phyloP scores from a whole-genome alignment of 495 filamentous ascomycete species.

The Tuber umbilicatum region DNA sequence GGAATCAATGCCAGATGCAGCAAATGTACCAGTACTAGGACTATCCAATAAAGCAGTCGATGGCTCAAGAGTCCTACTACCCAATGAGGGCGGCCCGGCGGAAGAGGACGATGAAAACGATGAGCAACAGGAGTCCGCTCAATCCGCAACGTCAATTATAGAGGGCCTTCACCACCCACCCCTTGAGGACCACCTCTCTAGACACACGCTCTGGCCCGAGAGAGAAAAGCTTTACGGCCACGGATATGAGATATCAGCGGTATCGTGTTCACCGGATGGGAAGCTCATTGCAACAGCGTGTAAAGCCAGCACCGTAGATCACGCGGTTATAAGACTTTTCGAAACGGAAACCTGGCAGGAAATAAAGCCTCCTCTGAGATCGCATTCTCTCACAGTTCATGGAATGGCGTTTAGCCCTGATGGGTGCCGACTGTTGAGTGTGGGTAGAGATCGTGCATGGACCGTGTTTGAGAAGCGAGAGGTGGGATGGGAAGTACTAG shows the following conservation, averaged over 20 bases:
- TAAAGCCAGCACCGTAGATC: slow-evolving; percentile 82
- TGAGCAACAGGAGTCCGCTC: slow-evolving; percentile 35
- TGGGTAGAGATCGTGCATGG: slow-evolving; percentile 89
- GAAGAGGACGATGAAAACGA: slow-evolving; percentile 47
- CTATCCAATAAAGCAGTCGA: slow-evolving; percentile 91
- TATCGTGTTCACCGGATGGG: slow-evolving; percentile 71
- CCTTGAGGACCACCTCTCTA: slow-evolving; percentile 77
- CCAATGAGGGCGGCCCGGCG: slow-evolving; percentile 49
- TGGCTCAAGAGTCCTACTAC: slow-evolving; percentile 41
- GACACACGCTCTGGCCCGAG: slow-evolving; percentile 92
- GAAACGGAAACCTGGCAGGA: slow-evolving; percentile 81
- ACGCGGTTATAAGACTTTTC: slow-evolving; percentile 88
- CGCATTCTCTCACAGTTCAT: slow-evolving; percentile 79
- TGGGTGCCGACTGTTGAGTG: slow-evolving; percentile 70
- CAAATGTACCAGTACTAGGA: slow-evolving; percentile 87
- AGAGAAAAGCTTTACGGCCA: slow-evolving; percentile 96
- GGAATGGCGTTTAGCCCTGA: slow-evolving; percentile 69
- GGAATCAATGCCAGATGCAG: slow-evolving; percentile 65
- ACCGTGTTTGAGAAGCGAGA: slow-evolving; percentile 58
- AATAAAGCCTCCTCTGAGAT: slow-evolving; percentile 68
- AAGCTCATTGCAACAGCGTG: slow-evolving; percentile 82
- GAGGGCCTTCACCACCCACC: slow-evolving; percentile 63
- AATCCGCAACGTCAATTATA: slow-evolving; percentile 45
- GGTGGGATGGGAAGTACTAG: slow-evolving; percentile 43
- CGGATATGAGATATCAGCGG: slow-evolving; percentile 92